These are phyloP conservation scores for Cudoniella acicularis DNA, from an alignment of 495 filamentous ascomycete species.

Conservation along the genomic window DNA sequence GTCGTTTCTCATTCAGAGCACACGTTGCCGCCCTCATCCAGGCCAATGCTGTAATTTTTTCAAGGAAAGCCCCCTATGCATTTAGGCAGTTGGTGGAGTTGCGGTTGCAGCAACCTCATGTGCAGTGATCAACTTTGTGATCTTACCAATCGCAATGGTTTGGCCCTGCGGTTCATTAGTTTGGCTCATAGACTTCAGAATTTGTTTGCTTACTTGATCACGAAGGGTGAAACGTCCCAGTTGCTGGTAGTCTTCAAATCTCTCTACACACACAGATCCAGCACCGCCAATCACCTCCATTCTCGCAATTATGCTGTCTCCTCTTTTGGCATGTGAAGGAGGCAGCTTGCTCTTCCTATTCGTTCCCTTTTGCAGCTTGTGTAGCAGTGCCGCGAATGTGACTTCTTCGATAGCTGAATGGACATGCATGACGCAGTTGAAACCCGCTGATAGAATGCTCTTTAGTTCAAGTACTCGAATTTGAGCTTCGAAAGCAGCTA, in stretches of 20 bases:
- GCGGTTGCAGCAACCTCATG: constrained; percentile 12
- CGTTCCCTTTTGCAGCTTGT: constrained; percentile 97
- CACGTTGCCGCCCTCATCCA: background rate
- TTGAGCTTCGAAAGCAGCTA: constrained; percentile 89
- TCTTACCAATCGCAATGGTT: constrained; percentile 96
- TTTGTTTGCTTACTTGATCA: constrained; percentile 66
- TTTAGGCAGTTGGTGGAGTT: constrained; percentile 15
- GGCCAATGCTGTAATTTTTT: background rate
- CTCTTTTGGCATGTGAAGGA: constrained; percentile 87
- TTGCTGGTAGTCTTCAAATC: constrained; percentile 90
- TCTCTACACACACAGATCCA: constrained; percentile 85
- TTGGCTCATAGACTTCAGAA: background rate
- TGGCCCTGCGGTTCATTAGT: constrained; percentile 58
- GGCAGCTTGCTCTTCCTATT: constrained; percentile 86
- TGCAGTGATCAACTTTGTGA: constrained; percentile 65
- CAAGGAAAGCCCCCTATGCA: background rate
- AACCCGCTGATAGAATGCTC: constrained; percentile 85
- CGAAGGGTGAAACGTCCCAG: constrained; percentile 92
- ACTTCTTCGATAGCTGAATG: constrained; percentile 94
- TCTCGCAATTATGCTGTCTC: constrained; percentile 88
- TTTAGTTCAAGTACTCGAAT: constrained; percentile 94
- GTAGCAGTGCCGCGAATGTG: constrained; percentile 78
- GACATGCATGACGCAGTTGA: constrained; percentile 87
- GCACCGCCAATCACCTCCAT: constrained; percentile 82
- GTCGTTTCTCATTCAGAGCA: background rate